phyloP scores from a whole-genome alignment of 2,329 filamentous ascomycete genomes.

The Emmonsiellopsis sp. region DNA sequence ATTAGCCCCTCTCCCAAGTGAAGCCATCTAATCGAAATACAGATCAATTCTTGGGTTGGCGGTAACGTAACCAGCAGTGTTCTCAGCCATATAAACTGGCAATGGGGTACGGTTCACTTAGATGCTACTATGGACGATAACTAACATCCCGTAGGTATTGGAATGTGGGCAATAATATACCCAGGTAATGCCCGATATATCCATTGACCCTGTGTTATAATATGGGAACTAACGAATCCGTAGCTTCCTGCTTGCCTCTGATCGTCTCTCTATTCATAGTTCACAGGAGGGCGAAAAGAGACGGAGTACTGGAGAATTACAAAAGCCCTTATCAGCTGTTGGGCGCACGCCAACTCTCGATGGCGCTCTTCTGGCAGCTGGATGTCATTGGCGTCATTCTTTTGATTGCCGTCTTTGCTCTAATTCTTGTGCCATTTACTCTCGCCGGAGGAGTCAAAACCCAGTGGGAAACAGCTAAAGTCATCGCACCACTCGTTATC shows the following conservation, averaged over 20 bases:
- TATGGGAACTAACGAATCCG: neutral
- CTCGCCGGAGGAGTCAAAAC: conserved; percentile 41
- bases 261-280: conserved; percentile 44
- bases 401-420: conserved; percentile 41
- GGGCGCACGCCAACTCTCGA: conserved; percentile 27
- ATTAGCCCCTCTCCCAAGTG: neutral
- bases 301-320: conserved; percentile 39
- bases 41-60: conserved; percentile 55
- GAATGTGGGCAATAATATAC: conserved; percentile 56
- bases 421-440: conserved; percentile 49
- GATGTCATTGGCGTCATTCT: conserved; percentile 46
- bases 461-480: conserved; percentile 42
- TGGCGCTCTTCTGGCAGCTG: conserved; percentile 47
- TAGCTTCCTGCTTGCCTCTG: conserved; percentile 44
- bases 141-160: conserved; percentile 28
- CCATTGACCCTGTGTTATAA: neutral
- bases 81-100: conserved; percentile 43
- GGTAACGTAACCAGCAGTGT: conserved; percentile 48
- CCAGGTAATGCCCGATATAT: conserved; percentile 24
- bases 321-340: conserved; percentile 36
- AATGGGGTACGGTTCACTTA: conserved; percentile 39
- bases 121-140: neutral
- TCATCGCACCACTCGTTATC: conserved; percentile 43
- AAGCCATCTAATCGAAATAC: neutral
- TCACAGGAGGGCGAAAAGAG: conserved; percentile 42